Evolutionary conservation across 1,284 basidiomycete genomes (phyloP), one percentile per base, ranked within the genome.

Genomic region (Pascua sp.): DNA sequence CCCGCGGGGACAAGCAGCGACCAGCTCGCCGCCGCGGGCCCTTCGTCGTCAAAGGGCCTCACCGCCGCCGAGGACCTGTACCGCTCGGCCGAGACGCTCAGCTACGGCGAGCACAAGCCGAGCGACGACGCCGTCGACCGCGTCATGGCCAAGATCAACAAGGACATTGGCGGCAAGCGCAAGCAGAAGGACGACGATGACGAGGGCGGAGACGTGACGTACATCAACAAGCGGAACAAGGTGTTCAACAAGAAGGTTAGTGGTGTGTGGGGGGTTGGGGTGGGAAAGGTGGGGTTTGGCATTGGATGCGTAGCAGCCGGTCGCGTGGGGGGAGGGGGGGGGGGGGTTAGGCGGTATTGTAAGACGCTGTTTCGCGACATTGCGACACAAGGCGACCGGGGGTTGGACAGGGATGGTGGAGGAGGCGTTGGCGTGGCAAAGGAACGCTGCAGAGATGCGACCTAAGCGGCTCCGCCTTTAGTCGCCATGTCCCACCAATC

Each of bases 221-320:
- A 98, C 74, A 98, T 98, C 85, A 99, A 99, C 82, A 91, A 97
- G 76, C 87, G 88, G 76, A 99, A 99, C 80, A 87, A 91, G 69
- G 91, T 95, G 53, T 98, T 98, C 83, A 98, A 98, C 85, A 94
- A 94, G 80, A 98, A 97, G 87, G 89, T 88, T 92, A 32, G 24
- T 32, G 24, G 24, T 3, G 24, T 32, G 24, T 32, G 24, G 24
- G 24, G 24, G 24, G 24, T 3, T 4, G 24, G 24, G 24, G 24
- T 32, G 24, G 24, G 24, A 7, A 32, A 32, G 24, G 24, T 32
- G 24, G 24, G 7, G 24, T 3, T 32, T 32, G 24, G 24, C 24
- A 32, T 32, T 32, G 24, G 24, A 32, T 7, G 24, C 24, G 24
- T 32, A 32, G 24, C 24, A 32, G 24, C 24, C 24, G 24, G 24